Evolutionary conservation across 768 basidiomycete species (phyloP), one percentile per base, ranked within the genome.

Genomic region (Leccinum longicurvipes): DNA sequence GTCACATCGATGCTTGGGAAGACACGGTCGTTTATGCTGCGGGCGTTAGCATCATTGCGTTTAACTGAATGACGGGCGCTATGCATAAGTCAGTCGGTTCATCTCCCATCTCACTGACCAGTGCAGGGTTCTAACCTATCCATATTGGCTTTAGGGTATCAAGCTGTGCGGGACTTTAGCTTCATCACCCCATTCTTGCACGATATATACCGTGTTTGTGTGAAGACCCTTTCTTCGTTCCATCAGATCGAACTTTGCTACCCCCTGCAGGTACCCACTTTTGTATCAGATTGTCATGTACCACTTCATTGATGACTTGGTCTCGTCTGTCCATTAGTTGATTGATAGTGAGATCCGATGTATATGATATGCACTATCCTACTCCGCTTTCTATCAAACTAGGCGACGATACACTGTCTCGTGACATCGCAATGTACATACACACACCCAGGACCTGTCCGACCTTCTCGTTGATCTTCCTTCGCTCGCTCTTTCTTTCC

Each of bases 1-100:
- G 47, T n/a, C 47, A 49, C 2, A 54, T 65, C 12, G 49, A 65
- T 49, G n/a, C 63, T 9, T 64, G 63, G 60, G 0, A 0, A 1
- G 52, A 57, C 17, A 60, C 60, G 11, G 47, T 49, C 47, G 28
- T 51, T 42, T 28, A 53, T 24, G 53, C 31, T n/a, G 47, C 56
- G 2, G 53, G 56, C 2, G 53, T 28, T 25, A 57, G 42, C 6
- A 34, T 57, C 47, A 50, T 56, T 4, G 53, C 56, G 2, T 55
- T 57, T 14, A 42, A 49, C 17, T 57, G 21, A 56, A 21, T 23
- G 7, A 11, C n/a, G 34, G 25, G 8, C 6, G 23, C 11, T 31
- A 10, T 55, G 6, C 10, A n/a, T 3, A n/a, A 3, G 50, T 56
- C 15, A 27, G 41, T 53, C 8, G 2, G 21, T 25, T 8, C 6